phyloP scores from a whole-genome alignment of 2,329 filamentous ascomycete species.

The Alternaria sp. region DNA sequence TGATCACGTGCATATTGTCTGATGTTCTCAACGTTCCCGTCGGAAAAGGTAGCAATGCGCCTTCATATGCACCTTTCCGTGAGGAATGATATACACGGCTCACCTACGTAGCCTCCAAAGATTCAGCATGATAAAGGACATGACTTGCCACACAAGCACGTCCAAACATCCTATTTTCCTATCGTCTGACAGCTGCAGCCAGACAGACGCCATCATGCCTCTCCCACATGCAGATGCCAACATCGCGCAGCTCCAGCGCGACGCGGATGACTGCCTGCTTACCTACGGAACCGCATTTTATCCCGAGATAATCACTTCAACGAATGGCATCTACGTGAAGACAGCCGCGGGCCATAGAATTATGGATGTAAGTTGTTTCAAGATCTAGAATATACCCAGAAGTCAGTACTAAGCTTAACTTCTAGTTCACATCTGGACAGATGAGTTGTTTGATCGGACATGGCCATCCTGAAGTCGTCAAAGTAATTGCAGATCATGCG shows the following conservation, averaged over 20 bases:
- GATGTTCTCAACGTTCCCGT: constrained; percentile 7
- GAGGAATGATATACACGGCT: background rate
- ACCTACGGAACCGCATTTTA: constrained; percentile 39
- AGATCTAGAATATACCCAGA: too few relatives aligned
- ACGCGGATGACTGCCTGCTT: constrained; percentile 35
- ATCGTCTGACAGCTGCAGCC: background rate
- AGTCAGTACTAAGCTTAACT: background rate
- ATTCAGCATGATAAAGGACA: background rate
- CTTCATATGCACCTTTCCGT: background rate
- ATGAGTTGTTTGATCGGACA: constrained; percentile 39
- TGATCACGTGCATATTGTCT: background rate
- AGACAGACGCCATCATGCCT: constrained; percentile 19
- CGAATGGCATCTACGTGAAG: constrained; percentile 42
- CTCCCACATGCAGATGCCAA: constrained; percentile 29
- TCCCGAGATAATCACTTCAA: constrained; percentile 42
- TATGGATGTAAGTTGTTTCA: constrained; percentile 35
- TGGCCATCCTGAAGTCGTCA: constrained; percentile 45
- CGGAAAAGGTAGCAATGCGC: constrained; percentile 10
- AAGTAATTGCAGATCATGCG: constrained; percentile 40
- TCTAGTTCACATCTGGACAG: constrained; percentile 22
- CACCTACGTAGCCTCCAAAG: background rate
- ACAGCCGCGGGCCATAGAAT: constrained; percentile 43
- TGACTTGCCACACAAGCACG: background rate
- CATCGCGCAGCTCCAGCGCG: constrained; percentile 30
- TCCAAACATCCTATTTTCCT: background rate